phyloP scores from a whole-genome alignment of 2,329 filamentous ascomycete species.

The Lachnellula cervina region DNA sequence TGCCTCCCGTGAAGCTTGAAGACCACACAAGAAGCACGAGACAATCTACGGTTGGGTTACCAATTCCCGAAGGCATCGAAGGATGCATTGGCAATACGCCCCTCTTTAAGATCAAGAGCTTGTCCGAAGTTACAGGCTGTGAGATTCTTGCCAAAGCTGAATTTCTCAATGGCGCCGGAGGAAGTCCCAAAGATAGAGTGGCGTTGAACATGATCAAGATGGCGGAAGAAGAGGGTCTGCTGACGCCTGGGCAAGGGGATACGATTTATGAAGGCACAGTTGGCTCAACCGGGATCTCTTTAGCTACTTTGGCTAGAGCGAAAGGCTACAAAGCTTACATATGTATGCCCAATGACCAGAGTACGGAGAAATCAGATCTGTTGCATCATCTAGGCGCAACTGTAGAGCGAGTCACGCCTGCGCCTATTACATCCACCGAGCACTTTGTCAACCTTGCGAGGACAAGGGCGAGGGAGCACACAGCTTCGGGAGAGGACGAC shows the following conservation, averaged over 20 bases:
- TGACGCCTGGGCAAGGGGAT: slow-evolving; percentile 78
- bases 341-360: slow-evolving; percentile 94
- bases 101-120: slow-evolving; percentile 75
- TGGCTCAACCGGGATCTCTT: slow-evolving; percentile 90
- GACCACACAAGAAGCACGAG: slow-evolving; percentile 45
- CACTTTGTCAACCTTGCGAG: slow-evolving; percentile 95
- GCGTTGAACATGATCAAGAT: slow-evolving; percentile 81
- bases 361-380: slow-evolving; percentile 81
- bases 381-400: slow-evolving; percentile 83
- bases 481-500: slow-evolving; percentile 46
- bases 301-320: slow-evolving; percentile 83
- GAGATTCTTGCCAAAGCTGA: slow-evolving; percentile 91
- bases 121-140: slow-evolving; percentile 83
- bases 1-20: slow-evolving; percentile 47
- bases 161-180: slow-evolving; percentile 91
- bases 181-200: slow-evolving; percentile 91
- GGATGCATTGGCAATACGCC: slow-evolving; percentile 92
- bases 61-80: slow-evolving; percentile 74
- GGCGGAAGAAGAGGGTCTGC: slow-evolving; percentile 72
- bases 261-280: slow-evolving; percentile 97
- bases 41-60: slow-evolving; percentile 22
- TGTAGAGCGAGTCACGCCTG: slow-evolving; percentile 87
- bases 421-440: slow-evolving; percentile 85
- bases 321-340: slow-evolving; percentile 90
- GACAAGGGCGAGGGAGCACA: slow-evolving; percentile 70